A percentile compares a stretch with the other conserved stretches of the same genome.
phyloP scores from a whole-genome alignment of 306 rosid species.

The Trifolium repens region DNA sequence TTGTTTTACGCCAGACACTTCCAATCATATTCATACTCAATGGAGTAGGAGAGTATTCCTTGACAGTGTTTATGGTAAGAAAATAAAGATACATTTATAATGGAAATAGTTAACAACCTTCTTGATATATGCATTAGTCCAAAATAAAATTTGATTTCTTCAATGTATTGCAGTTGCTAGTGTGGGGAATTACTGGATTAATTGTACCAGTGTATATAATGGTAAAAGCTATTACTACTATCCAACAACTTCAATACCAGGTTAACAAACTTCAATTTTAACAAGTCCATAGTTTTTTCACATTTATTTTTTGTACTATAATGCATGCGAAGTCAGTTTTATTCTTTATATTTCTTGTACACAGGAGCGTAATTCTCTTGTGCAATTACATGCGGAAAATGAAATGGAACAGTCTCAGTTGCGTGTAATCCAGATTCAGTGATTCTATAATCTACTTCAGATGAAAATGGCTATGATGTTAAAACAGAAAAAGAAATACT shows the following conservation, averaged over 20 bases:
- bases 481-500: neutral
- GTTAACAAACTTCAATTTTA: conserved; percentile 39
- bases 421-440: conserved; percentile 55
- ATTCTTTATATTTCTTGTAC: neutral
- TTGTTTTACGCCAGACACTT: conserved; percentile 73
- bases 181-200: conserved; percentile 65
- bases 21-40: conserved; percentile 61
- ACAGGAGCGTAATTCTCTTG: conserved; percentile 40
- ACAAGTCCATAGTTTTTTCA: neutral
- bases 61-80: conserved; percentile 60
- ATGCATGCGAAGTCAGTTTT: neutral
- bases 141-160: neutral
- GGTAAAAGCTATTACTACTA: conserved; percentile 57
- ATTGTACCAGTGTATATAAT: conserved; percentile 65
- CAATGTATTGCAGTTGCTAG: conserved; percentile 55
- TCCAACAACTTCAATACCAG: conserved; percentile 64
- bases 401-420: conserved; percentile 48
- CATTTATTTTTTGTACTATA: neutral
- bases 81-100: neutral
- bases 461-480: conserved; percentile 21
- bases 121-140: neutral
- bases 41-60: conserved; percentile 59
- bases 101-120: conserved; percentile 11
- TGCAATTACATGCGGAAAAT: conserved; percentile 47
- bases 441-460: neutral